Base-by-base conservation (phyloP, 129 eudicot species). In the Flaveria ramosissima region DNA sequence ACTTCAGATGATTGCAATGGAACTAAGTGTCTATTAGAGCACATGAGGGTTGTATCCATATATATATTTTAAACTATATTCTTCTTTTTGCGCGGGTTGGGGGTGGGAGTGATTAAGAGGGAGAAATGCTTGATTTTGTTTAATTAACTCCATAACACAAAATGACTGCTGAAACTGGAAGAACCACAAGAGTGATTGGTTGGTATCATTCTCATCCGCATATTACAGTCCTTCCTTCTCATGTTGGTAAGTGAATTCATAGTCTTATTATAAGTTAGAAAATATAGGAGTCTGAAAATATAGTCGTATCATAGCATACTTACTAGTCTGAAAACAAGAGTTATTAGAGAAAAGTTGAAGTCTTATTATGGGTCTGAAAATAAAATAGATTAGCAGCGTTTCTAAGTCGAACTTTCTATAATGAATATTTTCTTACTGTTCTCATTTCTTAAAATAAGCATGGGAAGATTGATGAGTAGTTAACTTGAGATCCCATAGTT, bases 171-270 rank as follows among this genome's bases (percentile, higher is more conserved):
- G 90, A 83, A 79, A 88, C 89, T 30, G 99, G 97, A 82, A 86
- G 88, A 80, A 95, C 96, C 39, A 95, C 99, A 64, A 76, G 99
- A 81, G 99, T 95, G 57, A 95, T 95, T 84, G 99, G 99, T 47
- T 95, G 99, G 99, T 95, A 95, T 75, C 99, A 95, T 81, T 95
- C 99, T 62, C 99, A 95, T 86, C 99, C 99, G 53, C 97, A 95
- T 72, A 95, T 95, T 64, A 95, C 99, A 32, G 99, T 95, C 75
- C 97, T 95, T 56, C 99, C 99, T 48, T 95, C 99, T 56, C 99
- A 95, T 92, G 99, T 95, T 59, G 99, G 99, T 89, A 86, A 88
- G 98, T 76, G 75, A 13, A 61, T 46, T 56, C 20, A 36, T 46
- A 26, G 68, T 61, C 39, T 26, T 61, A 61, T 27, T 61, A 14